phyloP scores from a whole-genome alignment of 371 early-diverging fungal species.

The Syncephalastrum sp. region DNA sequence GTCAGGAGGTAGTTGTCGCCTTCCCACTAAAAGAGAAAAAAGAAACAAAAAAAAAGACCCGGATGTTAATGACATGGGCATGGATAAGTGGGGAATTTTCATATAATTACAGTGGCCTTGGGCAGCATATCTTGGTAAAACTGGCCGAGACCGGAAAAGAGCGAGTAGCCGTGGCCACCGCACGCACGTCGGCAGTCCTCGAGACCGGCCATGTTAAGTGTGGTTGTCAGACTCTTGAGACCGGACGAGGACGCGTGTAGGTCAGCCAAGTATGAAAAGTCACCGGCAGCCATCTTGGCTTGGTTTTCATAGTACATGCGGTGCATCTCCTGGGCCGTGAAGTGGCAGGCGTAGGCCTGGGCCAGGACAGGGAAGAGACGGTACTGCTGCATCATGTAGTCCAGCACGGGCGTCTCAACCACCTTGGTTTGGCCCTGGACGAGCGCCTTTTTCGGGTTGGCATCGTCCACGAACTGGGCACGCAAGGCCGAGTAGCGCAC shows the following conservation, averaged over 20 bases:
- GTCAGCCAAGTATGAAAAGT: constrained; percentile 71
- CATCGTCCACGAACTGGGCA: constrained; percentile 76
- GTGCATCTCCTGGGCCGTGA: constrained; percentile 73
- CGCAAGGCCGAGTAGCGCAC: constrained; percentile 78
- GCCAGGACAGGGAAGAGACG: constrained; percentile 81
- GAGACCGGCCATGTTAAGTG: constrained; percentile 68
- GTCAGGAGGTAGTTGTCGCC: constrained; percentile 84
- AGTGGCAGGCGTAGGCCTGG: constrained; percentile 75
- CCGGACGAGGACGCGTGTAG: constrained; percentile 87
- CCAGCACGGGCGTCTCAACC: constrained; percentile 75
- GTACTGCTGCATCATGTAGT: constrained; percentile 80
- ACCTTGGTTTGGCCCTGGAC: constrained; percentile 21
- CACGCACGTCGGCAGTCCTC: constrained; percentile 82
- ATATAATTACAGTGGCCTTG: constrained; percentile 58
- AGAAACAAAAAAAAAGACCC: neutral
- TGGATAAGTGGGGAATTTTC: neutral
- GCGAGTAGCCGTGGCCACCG: constrained; percentile 88
- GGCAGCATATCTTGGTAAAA: constrained; percentile 75
- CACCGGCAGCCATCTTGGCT: constrained; percentile 66
- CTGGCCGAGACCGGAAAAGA: constrained; percentile 75
- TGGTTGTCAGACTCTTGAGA: constrained; percentile 80
- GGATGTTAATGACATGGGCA: too few species aligned
- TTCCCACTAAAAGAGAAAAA: constrained; percentile 57
- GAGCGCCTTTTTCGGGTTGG: constrained; percentile 42
- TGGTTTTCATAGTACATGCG: constrained; percentile 67